These are phyloP conservation scores for Hygrophorus russula DNA, from an alignment of 768 basidiomycete species.

Conservation along the genomic window DNA sequence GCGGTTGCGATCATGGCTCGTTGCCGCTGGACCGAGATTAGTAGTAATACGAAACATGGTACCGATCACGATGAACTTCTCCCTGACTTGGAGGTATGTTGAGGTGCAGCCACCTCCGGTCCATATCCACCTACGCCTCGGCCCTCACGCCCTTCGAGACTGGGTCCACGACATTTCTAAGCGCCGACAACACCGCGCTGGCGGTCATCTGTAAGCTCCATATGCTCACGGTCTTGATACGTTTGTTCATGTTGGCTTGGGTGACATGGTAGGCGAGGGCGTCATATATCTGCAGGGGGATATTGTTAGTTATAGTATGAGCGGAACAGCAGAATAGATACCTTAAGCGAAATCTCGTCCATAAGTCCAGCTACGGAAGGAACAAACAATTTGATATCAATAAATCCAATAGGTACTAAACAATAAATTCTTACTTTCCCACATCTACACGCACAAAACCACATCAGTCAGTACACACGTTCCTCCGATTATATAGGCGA, in stretches of 20 bases:
- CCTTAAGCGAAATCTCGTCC: conserved; percentile 83
- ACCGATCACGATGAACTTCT: too few relatives aligned
- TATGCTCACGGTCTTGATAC: conserved; percentile 80
- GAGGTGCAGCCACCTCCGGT: too few relatives aligned
- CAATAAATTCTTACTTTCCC: conserved; percentile 64
- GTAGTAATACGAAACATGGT: too few relatives aligned
- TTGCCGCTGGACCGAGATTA: too few relatives aligned
- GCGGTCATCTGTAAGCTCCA: conserved; percentile 97
- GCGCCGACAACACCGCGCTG: conserved; percentile 68
- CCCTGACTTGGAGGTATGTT: too few relatives aligned
- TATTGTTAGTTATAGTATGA: conserved; percentile 2
- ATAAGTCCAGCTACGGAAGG: conserved; percentile 80
- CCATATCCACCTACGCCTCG: conserved; percentile 23
- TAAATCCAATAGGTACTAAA: not conserved
- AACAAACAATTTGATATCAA: conserved; percentile 9
- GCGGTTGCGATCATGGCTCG: too few relatives aligned
- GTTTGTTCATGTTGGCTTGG: conserved; percentile 79
- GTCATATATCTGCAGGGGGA: conserved; percentile 56
- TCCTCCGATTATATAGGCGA: not conserved
- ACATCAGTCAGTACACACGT: conserved; percentile 9
- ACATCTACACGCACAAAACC: conserved; percentile 44
- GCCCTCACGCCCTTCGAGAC: conserved; percentile 30
- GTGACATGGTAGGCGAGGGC: conserved; percentile 94
- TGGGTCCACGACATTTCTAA: conserved; percentile 72
- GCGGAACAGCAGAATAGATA: conserved; percentile 14